These are phyloP conservation scores for Cystobasidium sp. DNA, from an alignment of 1,284 basidiomycete species.

Conservation along the genomic window DNA sequence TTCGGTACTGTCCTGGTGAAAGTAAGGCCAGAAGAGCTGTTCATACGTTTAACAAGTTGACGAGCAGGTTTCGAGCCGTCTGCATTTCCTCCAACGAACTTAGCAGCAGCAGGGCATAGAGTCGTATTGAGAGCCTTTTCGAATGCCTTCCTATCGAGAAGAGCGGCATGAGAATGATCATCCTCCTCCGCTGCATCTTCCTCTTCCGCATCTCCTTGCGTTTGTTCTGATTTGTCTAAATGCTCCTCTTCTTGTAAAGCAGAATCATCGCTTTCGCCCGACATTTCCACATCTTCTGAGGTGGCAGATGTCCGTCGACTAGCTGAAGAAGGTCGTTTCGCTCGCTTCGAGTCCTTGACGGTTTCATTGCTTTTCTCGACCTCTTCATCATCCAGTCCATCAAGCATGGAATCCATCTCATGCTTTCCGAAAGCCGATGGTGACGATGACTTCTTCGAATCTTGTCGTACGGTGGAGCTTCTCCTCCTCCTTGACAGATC, in stretches of 20 bases:
- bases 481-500: too few species aligned
- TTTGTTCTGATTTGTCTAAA: neutral
- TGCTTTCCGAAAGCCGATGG: neutral
- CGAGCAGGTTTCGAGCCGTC: slow-evolving; percentile 21
- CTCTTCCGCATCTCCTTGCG: slow-evolving; percentile 2
- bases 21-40: slow-evolving; percentile 24
- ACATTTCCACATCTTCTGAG: slow-evolving; percentile 1
- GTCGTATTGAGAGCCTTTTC: slow-evolving; percentile 33
- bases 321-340: neutral
- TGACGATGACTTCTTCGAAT: too few species aligned
- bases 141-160: slow-evolving; percentile 6
- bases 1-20: neutral
- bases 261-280: neutral
- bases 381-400: neutral
- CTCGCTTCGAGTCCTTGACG: neutral
- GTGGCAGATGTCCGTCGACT: neutral
- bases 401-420: neutral
- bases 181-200: slow-evolving; percentile 10
- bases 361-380: neutral
- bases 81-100: neutral
- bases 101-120: slow-evolving; percentile 37
- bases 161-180: slow-evolving; percentile 5
- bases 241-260: neutral
- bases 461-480: too few species aligned
- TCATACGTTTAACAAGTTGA: slow-evolving; percentile 9